phyloP scores from a whole-genome alignment of 306 rosid genomes.

The Castanopsis chinensis region DNA sequence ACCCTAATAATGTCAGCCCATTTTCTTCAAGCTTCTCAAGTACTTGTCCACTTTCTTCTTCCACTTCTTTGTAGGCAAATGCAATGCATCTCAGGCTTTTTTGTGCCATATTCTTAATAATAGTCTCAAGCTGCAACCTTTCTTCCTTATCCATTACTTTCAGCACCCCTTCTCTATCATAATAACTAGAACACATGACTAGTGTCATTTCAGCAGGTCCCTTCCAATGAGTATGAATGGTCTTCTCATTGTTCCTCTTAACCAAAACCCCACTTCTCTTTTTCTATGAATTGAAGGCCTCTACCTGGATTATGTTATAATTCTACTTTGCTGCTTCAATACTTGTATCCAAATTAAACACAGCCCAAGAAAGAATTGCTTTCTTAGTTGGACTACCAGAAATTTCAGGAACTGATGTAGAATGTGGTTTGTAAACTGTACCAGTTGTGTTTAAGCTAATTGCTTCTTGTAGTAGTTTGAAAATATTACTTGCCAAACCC shows the following conservation, averaged over 20 bases:
- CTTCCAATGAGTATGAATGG: slow-evolving; percentile 20
- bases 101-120: slow-evolving; percentile 24
- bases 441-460: slow-evolving; percentile 26
- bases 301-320: slow-evolving; percentile 20
- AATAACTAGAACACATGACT: slow-evolving; percentile 16
- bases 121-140: not conserved
- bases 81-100: slow-evolving; percentile 30
- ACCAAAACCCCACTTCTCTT: slow-evolving; percentile 28
- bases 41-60: not conserved
- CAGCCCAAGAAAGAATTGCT: slow-evolving; percentile 25
- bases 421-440: slow-evolving; percentile 10
- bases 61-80: slow-evolving; percentile 10
- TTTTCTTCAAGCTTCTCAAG: slow-evolving; percentile 18
- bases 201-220: slow-evolving; percentile 31
- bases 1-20: slow-evolving; percentile 10
- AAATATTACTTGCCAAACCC: not conserved
- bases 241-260: not conserved
- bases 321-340: slow-evolving; percentile 20
- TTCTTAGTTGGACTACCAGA: slow-evolving; percentile 30
- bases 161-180: slow-evolving; percentile 6
- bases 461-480: slow-evolving; percentile 13
- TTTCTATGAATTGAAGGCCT: slow-evolving; percentile 25
- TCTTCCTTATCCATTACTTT: slow-evolving; percentile 12
- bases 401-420: slow-evolving; percentile 12
- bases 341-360: slow-evolving; percentile 1